phyloP scores from a whole-genome alignment of 2,329 filamentous ascomycete genomes.

The Paraconiothyrium brasiliense region DNA sequence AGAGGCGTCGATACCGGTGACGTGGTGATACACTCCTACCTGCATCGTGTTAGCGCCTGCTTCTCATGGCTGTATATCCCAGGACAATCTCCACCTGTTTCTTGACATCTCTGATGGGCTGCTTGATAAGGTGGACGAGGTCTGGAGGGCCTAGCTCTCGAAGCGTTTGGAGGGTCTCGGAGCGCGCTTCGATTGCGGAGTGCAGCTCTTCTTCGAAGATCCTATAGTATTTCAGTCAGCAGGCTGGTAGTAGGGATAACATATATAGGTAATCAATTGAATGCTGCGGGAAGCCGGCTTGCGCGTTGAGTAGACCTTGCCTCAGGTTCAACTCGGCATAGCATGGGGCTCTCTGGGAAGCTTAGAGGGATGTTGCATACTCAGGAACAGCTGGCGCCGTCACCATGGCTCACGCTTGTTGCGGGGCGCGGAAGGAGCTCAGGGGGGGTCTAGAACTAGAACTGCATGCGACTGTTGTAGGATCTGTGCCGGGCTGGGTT shows the following conservation, averaged over 20 bases:
- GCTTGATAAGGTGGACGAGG: constrained; percentile 92
- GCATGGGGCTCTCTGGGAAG: neutral
- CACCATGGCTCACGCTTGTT: constrained; percentile 52
- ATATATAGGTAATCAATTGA: neutral
- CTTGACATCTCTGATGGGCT: constrained; percentile 66
- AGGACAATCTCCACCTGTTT: constrained; percentile 61
- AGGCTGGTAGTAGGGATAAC: neutral
- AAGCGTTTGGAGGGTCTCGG: constrained; percentile 83
- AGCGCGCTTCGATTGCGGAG: constrained; percentile 90
- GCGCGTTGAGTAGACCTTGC: neutral
- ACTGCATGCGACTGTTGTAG: constrained; percentile 22
- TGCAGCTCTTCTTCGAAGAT: constrained; percentile 93
- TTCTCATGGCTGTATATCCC: neutral
- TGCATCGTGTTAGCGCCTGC: constrained; percentile 49
- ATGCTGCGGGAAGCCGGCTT: neutral
- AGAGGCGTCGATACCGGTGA: constrained; percentile 95
- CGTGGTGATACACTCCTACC: constrained; percentile 96
- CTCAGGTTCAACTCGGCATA: neutral
- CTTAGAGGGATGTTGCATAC: constrained; percentile 42
- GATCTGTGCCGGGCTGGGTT: constrained; percentile 14
- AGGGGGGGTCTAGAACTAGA: constrained; percentile 15
- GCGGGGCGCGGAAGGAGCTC: constrained; percentile 25
- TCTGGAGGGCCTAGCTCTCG: constrained; percentile 96
- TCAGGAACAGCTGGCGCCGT: constrained; percentile 54
- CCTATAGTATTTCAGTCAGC: constrained; percentile 58